Base-by-base conservation (phyloP, 2,329 filamentous ascomycete genomes). In the Fusarium algeriense region DNA sequence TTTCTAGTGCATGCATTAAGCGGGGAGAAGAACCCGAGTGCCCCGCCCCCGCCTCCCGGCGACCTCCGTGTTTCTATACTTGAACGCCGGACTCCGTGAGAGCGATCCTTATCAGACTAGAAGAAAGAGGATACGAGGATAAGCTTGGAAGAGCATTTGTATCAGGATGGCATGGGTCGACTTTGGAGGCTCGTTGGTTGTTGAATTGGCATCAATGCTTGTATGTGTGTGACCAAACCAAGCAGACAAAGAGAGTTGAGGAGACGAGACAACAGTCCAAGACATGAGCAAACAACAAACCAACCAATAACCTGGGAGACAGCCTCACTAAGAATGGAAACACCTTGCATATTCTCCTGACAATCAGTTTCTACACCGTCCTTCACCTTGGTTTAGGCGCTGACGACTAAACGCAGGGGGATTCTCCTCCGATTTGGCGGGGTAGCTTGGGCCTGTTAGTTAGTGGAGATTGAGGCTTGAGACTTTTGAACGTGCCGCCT, bases 381-480 rank as follows among this genome's bases (percentile, higher is more conserved):
- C 40, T 41, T 50, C 41, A 30, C 41, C 26, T 38, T 26, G 40
- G 35, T 13, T 64, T 64, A 48, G 57, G 67, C 58, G 46, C 54
- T 38, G 58, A 38, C 54, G 56, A 52, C 48, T 67, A 49, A 46
- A 75, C 58, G 74, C 74, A 76, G 68, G 74, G 73, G 71, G 56
- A 38, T 57, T 57, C 45, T 37, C 38, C 43, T 69, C 64, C 48
- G 56, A 74, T 76, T 74, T 75, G 73, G 74, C 73, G 74, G 74
- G 74, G 74, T 76, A 76, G 73, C 73, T 76, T 75, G 74, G 73
- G 68, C 71, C 44, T 53, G 45, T n/a, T 49, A 56, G 69, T 23
- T 32, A 46, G 69, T 76, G 74, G 74, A 50, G 72, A 73, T 48
- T 20, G 70, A 71, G 70, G 70, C 70, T 73, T 69, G 70, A 59